A percentile compares a stretch with the other conserved stretches of the same genome.
These are phyloP conservation scores for Eucalyptus melliodora DNA, from an alignment of 345 rosid species.

Conservation along the genomic window DNA sequence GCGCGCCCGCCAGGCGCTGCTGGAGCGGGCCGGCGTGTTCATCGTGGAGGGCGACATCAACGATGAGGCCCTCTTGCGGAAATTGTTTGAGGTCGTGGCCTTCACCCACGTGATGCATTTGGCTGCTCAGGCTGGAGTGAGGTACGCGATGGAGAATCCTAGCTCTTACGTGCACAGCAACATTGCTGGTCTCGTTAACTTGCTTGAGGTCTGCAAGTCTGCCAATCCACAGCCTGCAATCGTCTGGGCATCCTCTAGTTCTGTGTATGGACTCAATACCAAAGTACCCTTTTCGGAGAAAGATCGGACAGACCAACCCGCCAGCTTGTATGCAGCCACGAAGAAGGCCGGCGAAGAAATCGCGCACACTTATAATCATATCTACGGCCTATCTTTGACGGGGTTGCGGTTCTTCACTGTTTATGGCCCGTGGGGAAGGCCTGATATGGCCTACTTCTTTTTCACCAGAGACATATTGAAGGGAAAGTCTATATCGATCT, in stretches of 20 bases:
- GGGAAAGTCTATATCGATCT: constrained; percentile 26
- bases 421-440: constrained; percentile 48
- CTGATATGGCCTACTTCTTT: constrained; percentile 48
- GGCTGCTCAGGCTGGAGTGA: constrained; percentile 47
- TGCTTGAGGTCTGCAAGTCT: constrained; percentile 29
- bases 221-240: constrained; percentile 38
- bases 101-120: constrained; percentile 84
- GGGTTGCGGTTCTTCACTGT: constrained; percentile 43
- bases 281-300: constrained; percentile 41
- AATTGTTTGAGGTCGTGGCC: constrained; percentile 58
- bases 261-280: constrained; percentile 33
- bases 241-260: constrained; percentile 41
- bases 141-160: constrained; percentile 46
- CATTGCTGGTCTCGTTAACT: constrained; percentile 32
- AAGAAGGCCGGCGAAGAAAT: constrained; percentile 48
- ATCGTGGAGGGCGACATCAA: constrained; percentile 91
- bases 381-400: constrained; percentile 35
- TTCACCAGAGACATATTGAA: constrained; percentile 34
- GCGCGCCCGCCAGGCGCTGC: constrained; percentile 74
- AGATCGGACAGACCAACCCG: constrained; percentile 93
- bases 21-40: constrained; percentile 65
- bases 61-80: constrained; percentile 53
- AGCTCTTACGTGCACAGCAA: constrained; percentile 36
- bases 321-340: constrained; percentile 46
- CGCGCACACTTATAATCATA: constrained; percentile 43